These are phyloP conservation scores for Sphaerulina musiva DNA, from an alignment of 2,329 filamentous ascomycete species.

Conservation along the genomic window DNA sequence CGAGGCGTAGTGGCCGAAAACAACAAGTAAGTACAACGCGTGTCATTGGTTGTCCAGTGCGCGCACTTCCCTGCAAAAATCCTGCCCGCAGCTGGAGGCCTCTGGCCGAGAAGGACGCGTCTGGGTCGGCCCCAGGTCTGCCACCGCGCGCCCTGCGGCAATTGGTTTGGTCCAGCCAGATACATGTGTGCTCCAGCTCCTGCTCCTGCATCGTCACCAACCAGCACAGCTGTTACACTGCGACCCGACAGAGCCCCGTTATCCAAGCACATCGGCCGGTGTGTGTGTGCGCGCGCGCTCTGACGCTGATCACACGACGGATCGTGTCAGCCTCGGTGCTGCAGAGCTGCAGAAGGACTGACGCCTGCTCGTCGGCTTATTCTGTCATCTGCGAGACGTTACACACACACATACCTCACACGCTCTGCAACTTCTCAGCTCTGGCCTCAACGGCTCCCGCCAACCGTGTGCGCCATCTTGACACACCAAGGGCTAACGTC, in stretches of 20 bases:
- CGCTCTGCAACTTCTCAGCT: conserved; percentile 13
- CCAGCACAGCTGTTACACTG: conserved; percentile 14
- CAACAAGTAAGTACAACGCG: conserved; percentile 46
- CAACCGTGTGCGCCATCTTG: conserved; percentile 10
- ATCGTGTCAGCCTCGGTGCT: conserved; percentile 20
- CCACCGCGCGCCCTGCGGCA: conserved; percentile 11
- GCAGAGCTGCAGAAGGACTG: conserved; percentile 15
- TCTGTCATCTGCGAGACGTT: conserved; percentile 22
- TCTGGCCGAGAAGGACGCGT: conserved; percentile 15
- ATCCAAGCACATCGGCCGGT: conserved; percentile 17
- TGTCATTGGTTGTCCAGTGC: conserved; percentile 22
- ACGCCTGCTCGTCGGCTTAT: conserved; percentile 10
- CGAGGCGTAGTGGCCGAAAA: conserved; percentile 47
- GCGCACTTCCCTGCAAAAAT: conserved; percentile 10
- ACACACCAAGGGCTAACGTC: conserved; percentile 15
- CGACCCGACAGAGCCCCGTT: conserved; percentile 17
- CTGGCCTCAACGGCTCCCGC: conserved; percentile 1
- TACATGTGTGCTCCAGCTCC: conserved; percentile 1
- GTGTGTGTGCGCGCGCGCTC: conserved; percentile 12
- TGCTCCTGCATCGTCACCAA: conserved; percentile 17
- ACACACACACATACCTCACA: conserved; percentile 8
- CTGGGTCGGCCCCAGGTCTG: conserved; percentile 11
- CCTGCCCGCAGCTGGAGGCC: conserved; percentile 10
- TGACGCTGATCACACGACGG: conserved; percentile 21
- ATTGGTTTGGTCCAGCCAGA: conserved; percentile 15